A percentile compares a stretch with the other conserved stretches of the same genome.
Conservation (phyloP, 2,329 filamentous ascomycete genomes). For the Pseudonectria buxi region DNA sequence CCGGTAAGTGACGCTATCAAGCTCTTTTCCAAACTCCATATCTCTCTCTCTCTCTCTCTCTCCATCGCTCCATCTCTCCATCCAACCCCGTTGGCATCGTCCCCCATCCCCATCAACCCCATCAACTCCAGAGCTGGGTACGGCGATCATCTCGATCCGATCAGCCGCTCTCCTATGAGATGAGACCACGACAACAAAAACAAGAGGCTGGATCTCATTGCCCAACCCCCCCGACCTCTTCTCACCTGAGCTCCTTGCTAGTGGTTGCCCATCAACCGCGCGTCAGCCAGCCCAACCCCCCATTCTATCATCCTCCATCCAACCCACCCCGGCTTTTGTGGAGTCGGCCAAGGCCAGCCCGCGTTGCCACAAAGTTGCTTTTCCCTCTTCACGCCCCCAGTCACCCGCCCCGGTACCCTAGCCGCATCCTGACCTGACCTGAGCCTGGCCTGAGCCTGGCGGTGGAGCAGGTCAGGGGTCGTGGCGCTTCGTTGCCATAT, state of each 20-base stretch:
- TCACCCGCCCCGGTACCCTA: constrained; percentile 12
- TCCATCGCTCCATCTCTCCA: too few relatives aligned
- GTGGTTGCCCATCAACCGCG: constrained; percentile 9
- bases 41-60: too few relatives aligned
- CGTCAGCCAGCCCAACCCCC: constrained; percentile 16
- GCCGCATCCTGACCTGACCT: constrained; percentile 13
- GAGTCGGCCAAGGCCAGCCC: constrained; percentile 10
- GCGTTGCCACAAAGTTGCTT: constrained; percentile 22
- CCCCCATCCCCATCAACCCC: neutral
- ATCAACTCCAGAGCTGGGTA: neutral
- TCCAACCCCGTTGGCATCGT: too few relatives aligned
- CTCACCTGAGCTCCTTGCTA: constrained; percentile 2
- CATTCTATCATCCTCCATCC: constrained; percentile 7
- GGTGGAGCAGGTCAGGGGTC: constrained; percentile 20
- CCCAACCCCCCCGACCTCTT: constrained; percentile 1
- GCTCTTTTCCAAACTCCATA: constrained; percentile 9
- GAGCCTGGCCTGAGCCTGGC: constrained; percentile 17
- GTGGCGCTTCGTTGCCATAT: constrained; percentile 23
- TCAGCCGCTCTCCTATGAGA: too few relatives aligned
- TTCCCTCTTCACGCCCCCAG: constrained; percentile 10
- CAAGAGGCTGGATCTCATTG: neutral
- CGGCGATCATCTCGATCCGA: neutral
- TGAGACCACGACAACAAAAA: too few relatives aligned
- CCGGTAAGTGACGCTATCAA: constrained; percentile 47
- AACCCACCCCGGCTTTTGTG: constrained; percentile 10